phyloP scores from a whole-genome alignment of 768 basidiomycete species.

The Calocybe gangraenosa region DNA sequence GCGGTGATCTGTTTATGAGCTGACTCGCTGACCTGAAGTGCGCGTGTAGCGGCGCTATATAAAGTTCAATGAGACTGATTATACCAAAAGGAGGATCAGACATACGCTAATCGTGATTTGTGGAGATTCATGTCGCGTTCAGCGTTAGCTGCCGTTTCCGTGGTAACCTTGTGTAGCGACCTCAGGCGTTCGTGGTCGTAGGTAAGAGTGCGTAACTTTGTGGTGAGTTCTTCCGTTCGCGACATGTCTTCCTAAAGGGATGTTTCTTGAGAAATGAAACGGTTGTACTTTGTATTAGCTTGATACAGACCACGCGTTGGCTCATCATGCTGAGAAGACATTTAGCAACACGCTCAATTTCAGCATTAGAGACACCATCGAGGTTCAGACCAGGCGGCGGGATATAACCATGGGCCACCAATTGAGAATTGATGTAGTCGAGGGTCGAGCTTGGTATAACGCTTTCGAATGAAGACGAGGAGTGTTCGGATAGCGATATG shows the following conservation, averaged over 20 bases:
- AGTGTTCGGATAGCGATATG: conserved; percentile 38
- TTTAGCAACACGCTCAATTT: conserved; percentile 59
- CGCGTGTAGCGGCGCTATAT: conserved; percentile 47
- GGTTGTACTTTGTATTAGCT: background rate
- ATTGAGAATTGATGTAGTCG: conserved; percentile 78
- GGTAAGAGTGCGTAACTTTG: conserved; percentile 69
- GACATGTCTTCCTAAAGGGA: conserved; percentile 60
- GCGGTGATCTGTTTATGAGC: conserved; percentile 66
- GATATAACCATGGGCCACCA: conserved; percentile 77
- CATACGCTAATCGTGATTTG: conserved; percentile 71
- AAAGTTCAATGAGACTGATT: background rate
- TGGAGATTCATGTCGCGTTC: conserved; percentile 75
- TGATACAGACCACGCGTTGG: conserved; percentile 67
- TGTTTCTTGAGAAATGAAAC: conserved; percentile 1
- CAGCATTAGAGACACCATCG: conserved; percentile 54
- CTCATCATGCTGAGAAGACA: conserved; percentile 74
- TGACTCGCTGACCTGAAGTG: conserved; percentile 54
- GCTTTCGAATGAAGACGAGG: conserved; percentile 35
- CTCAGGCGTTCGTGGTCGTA: conserved; percentile 79
- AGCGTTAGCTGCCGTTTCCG: conserved; percentile 62
- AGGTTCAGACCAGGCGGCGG: conserved; percentile 61
- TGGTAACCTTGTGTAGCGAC: conserved; percentile 56
- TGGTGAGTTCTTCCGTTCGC: conserved; percentile 69
- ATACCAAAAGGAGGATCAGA: conserved; percentile 11
- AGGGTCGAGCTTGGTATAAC: conserved; percentile 56